Evolutionary conservation across 768 basidiomycete genomes (phyloP).

Genomic region (Rhodotorula graminis): DNA sequence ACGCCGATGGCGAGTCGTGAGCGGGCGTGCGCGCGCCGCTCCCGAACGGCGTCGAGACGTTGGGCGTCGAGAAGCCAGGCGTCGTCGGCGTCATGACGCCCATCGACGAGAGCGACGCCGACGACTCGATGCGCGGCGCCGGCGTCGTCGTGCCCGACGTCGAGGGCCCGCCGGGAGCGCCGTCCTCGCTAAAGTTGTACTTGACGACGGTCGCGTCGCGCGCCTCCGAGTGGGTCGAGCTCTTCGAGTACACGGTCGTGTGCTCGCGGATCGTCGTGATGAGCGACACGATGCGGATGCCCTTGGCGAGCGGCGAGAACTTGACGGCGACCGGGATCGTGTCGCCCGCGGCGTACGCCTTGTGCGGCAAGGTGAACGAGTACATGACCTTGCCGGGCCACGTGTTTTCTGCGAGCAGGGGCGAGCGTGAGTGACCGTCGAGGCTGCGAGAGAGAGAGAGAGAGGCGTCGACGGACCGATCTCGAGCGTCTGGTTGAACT

Average conservation of each 20-base stretch:
- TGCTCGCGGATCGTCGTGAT: constrained; percentile 67
- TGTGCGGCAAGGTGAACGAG: constrained; percentile 79
- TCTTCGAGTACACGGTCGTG: constrained; percentile 47
- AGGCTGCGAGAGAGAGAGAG: background rate
- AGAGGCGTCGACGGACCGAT: constrained; percentile 41
- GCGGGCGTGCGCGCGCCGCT: constrained; percentile 13
- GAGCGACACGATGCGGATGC: constrained; percentile 65
- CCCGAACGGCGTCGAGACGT: constrained; percentile 22
- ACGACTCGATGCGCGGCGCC: constrained; percentile 26
- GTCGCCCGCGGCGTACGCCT: constrained; percentile 91
- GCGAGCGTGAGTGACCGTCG: background rate
- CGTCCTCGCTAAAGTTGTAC: constrained; percentile 45
- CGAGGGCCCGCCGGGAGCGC: background rate
- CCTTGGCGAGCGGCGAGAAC: constrained; percentile 80
- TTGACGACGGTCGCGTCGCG: constrained; percentile 48
- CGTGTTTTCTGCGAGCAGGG: constrained; percentile 67
- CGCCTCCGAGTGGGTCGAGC: constrained; percentile 47
- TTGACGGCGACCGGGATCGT: constrained; percentile 73
- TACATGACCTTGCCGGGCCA: constrained; percentile 99
- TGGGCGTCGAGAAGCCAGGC: constrained; percentile 28
- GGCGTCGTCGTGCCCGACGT: background rate
- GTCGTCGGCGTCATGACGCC: constrained; percentile 24
- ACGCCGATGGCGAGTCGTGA: background rate
- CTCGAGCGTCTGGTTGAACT: constrained; percentile 93
- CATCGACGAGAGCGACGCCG: constrained; percentile 28